phyloP scores from a whole-genome alignment of 257 asterid genomes.

The Knoxia roxburghii region DNA sequence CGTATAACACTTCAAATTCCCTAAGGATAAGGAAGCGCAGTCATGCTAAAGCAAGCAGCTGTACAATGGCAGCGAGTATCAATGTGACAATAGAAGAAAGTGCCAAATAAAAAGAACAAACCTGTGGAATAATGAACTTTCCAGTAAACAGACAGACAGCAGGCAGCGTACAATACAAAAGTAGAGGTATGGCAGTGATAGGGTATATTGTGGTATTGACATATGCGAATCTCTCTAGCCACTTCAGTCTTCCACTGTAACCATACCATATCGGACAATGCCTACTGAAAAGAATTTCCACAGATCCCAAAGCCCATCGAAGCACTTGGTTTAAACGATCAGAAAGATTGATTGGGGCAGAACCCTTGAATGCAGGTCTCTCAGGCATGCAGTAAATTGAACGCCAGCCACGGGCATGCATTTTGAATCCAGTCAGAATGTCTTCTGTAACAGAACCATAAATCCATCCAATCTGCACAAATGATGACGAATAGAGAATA shows the following conservation, averaged over 20 bases:
- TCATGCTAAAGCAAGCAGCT: neutral
- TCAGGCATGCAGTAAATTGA: conserved; percentile 93
- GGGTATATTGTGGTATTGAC: conserved; percentile 94
- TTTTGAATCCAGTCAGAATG: conserved; percentile 97
- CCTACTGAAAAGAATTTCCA: conserved; percentile 85
- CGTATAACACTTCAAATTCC: neutral
- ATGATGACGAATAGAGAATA: neutral
- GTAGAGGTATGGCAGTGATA: conserved; percentile 80
- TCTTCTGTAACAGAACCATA: conserved; percentile 98
- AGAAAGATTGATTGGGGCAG: conserved; percentile 97
- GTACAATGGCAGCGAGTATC: neutral
- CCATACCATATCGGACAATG: conserved; percentile 99
- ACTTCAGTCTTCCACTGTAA: conserved; percentile 76
- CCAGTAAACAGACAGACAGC: conserved; percentile 96
- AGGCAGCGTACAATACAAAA: conserved; percentile 77
- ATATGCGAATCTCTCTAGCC: conserved; percentile 94
- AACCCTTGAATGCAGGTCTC: conserved; percentile 92
- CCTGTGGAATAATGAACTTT: conserved; percentile 96
- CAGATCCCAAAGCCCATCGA: conserved; percentile 98
- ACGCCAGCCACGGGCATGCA: conserved; percentile 99
- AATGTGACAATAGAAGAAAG: neutral
- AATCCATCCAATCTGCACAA: conserved; percentile 92
- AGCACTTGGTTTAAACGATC: conserved; percentile 98
- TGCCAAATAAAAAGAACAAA: conserved; percentile 12
- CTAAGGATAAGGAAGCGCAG: too few species aligned